These are phyloP conservation scores for Corylus avellana DNA, from an alignment of 306 rosid genomes.

Conservation along the genomic window DNA sequence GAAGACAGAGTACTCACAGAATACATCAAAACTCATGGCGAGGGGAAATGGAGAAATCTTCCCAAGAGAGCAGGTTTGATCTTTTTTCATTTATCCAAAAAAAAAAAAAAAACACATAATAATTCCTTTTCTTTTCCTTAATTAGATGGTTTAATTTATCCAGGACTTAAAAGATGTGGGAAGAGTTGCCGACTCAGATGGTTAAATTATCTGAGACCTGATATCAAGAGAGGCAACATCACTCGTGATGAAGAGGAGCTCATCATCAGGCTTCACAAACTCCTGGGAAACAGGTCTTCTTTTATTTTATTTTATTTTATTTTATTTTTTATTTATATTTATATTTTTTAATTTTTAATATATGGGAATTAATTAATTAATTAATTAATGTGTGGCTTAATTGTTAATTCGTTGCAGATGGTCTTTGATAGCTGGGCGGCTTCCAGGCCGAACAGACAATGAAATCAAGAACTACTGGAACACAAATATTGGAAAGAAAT, in stretches of 20 bases:
- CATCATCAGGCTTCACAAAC: constrained; percentile 51
- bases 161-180: constrained; percentile 52
- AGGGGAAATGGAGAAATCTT: constrained; percentile 56
- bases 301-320: too few species aligned
- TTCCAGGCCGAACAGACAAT: constrained; percentile 90
- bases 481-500: constrained; percentile 58
- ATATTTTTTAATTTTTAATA: too few species aligned
- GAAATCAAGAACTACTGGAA: constrained; percentile 86
- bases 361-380: too few species aligned
- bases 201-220: constrained; percentile 51
- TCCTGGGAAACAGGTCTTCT: constrained; percentile 44
- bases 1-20: constrained; percentile 42
- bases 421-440: constrained; percentile 77
- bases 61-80: constrained; percentile 50
- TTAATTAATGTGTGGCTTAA: not conserved
- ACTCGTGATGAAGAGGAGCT: constrained; percentile 51
- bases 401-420: constrained; percentile 43
- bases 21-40: constrained; percentile 39
- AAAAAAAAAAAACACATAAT: too few species aligned
- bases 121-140: too few species aligned
- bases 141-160: not conserved
- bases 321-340: too few species aligned
- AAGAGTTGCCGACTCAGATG: constrained; percentile 53
- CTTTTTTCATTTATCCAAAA: too few species aligned
- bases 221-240: constrained; percentile 53